Evolutionary conservation across 2,329 filamentous ascomycete species (phyloP), one percentile per base, ranked within the genome.

Genomic region (Alternaria gaisen): DNA sequence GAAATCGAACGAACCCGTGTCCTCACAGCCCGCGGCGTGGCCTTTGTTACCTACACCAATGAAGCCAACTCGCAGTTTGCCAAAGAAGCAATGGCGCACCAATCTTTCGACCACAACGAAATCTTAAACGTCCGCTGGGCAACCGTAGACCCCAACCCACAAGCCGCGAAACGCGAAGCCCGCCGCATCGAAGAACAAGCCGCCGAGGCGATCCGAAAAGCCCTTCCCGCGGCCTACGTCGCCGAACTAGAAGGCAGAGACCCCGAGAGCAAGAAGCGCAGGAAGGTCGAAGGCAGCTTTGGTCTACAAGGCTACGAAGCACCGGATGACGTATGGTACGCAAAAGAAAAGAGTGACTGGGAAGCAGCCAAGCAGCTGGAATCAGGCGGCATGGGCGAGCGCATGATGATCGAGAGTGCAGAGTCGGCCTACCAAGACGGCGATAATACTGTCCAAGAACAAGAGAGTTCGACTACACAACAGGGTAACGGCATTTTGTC

Each of bases 91-190:
- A 98, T 99, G 94, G 92, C 93, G 5, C 93, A 97, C 75, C 95
- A 99, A 80, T 88, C 89, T 1, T 83, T 99, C 28, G 95, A 99
- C 72, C 91, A 98, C 78, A 90, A 88, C 64, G 95, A 99, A 80
- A 90, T 97, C 22, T 82, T 99, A 26, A 99, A 99, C 78, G 94
- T 99, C 48, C 87, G 96, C 65, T 99, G 95, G 95, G 95, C 95
- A 42, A 99, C 95, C 0, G 91, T 93, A 7, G 95, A 99, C 75
- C 95, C 95, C 1, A 99, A 99, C 70, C 95, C 95, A 0, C 90
- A 95, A 83, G 93, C 94, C 2, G 93, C 97, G 78, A 96, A 96
- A 66, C 87, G 96, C 61, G 95, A 99, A 80, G 94, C 91, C 3
- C 86, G 91, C 40, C 86, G 90, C 41, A 90, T 99, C 61, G 95